A percentile compares a stretch with the other conserved stretches of the same genome.
These are phyloP conservation scores for Ceratocystis variospora DNA, from an alignment of 2,329 filamentous ascomycete genomes.

Conservation along the genomic window DNA sequence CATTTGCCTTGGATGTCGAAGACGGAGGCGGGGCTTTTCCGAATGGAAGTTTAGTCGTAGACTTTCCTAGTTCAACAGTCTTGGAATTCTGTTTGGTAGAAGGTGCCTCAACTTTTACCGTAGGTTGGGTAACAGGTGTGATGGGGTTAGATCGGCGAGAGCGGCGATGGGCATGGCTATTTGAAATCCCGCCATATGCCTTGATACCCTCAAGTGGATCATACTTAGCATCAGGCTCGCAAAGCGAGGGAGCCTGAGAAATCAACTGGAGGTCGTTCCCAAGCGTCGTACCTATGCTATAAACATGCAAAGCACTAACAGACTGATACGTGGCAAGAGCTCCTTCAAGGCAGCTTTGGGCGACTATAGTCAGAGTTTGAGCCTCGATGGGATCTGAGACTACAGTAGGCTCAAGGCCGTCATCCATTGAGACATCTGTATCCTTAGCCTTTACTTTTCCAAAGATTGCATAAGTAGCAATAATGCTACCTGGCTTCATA, in stretches of 20 bases:
- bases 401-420: conserved; percentile 27
- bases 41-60: conserved; percentile 5
- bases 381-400: conserved; percentile 38
- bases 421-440: conserved; percentile 53
- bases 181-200: conserved; percentile 11
- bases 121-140: background rate
- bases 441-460: conserved; percentile 48
- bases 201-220: conserved; percentile 13
- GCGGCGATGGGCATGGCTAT: conserved; percentile 9
- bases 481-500: conserved; percentile 58
- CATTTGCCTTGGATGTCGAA: background rate
- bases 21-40: background rate
- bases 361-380: conserved; percentile 50
- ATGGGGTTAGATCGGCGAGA: background rate
- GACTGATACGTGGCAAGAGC: conserved; percentile 53
- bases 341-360: conserved; percentile 59
- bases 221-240: background rate
- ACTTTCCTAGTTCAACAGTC: conserved; percentile 2
- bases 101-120: background rate
- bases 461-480: conserved; percentile 83
- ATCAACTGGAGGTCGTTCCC: conserved; percentile 32
- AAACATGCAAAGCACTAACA: conserved; percentile 72
- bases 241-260: conserved; percentile 7
- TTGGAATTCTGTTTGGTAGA: background rate
- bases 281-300: conserved; percentile 62